Evolutionary conservation across 192 early-diverging fungal species (phyloP).

Genomic region (Umbelopsis vinacea): DNA sequence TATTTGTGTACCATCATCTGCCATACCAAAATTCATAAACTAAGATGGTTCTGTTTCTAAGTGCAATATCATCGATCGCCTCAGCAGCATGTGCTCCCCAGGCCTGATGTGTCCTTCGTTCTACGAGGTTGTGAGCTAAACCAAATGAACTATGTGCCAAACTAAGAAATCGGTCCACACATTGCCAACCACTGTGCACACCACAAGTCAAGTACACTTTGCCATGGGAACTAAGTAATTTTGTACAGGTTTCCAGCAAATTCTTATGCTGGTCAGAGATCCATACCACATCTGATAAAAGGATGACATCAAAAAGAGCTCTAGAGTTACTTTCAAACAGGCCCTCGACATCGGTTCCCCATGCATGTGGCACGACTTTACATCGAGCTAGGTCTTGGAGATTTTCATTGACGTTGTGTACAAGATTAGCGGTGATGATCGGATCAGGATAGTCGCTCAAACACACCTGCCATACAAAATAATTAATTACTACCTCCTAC

Average conservation of each 20-base stretch:
- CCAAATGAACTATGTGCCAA: not conserved
- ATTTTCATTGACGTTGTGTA: not conserved
- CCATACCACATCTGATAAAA: slow-evolving; percentile 12
- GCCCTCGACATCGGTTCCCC: not conserved
- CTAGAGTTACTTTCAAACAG: not conserved
- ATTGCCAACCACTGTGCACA: slow-evolving; percentile 2
- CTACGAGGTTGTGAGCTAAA: not conserved
- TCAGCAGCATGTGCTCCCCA: slow-evolving; percentile 1
- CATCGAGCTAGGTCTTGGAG: not conserved
- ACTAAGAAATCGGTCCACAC: not conserved
- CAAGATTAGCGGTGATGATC: not conserved
- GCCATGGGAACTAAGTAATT: not conserved
- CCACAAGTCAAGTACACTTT: slow-evolving; percentile 12
- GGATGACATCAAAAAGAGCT: not conserved
- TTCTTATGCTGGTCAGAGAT: slow-evolving; percentile 6
- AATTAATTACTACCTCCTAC: too few species aligned
- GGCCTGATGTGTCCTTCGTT: not conserved
- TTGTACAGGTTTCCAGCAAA: slow-evolving; percentile 1
- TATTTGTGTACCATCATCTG: not conserved
- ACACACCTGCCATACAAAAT: not conserved
- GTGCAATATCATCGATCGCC: slow-evolving; percentile 13
- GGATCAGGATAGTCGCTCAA: slow-evolving; percentile 17
- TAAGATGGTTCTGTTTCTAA: not conserved
- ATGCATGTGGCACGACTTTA: not conserved
- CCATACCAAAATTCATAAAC: not conserved